These are phyloP conservation scores for Helotiales sp. DNA, from an alignment of 2,329 filamentous ascomycete species.

Conservation along the genomic window DNA sequence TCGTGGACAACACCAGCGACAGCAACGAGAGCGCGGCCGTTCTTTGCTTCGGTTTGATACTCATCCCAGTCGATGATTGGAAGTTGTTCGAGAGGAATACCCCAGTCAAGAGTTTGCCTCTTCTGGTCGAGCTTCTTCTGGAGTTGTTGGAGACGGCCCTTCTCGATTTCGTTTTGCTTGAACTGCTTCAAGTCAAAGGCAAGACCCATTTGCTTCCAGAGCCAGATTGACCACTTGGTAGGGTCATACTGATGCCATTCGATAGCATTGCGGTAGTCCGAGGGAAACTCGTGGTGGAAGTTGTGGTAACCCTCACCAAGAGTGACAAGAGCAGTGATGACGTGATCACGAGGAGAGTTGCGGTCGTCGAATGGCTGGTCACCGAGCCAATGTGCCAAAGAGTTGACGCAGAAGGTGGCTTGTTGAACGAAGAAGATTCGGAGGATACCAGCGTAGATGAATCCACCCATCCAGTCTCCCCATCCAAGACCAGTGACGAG, in stretches of 20 bases:
- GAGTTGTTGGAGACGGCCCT: constrained; percentile 82
- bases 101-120: constrained; percentile 81
- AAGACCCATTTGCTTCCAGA: constrained; percentile 80
- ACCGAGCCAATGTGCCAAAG: constrained; percentile 85
- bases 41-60: constrained; percentile 75
- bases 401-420: constrained; percentile 92
- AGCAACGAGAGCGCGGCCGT: constrained; percentile 73
- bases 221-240: constrained; percentile 86
- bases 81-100: constrained; percentile 79
- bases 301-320: constrained; percentile 92
- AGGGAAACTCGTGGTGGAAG: constrained; percentile 94
- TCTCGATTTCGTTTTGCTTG: constrained; percentile 88
- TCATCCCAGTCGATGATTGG: constrained; percentile 87
- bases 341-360: constrained; percentile 85
- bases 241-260: constrained; percentile 91
- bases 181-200: constrained; percentile 90
- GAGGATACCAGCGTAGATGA: constrained; percentile 82
- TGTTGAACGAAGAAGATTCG: constrained; percentile 90
- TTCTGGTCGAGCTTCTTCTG: constrained; percentile 94
- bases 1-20: constrained; percentile 87
- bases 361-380: constrained; percentile 92
- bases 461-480: constrained; percentile 80
- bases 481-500: constrained; percentile 75
- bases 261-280: constrained; percentile 89
- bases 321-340: constrained; percentile 81